phyloP scores from a whole-genome alignment of 2,329 filamentous ascomycete species.

The Ploettnerulaceae sp. region DNA sequence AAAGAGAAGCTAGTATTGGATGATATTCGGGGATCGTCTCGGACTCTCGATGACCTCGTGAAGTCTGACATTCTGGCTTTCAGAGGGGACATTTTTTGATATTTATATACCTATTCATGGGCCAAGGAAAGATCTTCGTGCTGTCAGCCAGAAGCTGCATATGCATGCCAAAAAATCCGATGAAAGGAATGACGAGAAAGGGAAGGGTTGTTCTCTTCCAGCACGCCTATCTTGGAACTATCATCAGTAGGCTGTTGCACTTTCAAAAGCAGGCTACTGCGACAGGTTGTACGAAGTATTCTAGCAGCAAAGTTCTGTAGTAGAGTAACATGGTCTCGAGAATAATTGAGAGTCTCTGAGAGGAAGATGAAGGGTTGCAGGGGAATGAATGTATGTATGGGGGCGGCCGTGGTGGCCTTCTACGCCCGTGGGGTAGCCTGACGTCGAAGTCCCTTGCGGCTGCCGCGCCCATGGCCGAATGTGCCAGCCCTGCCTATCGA shows the following conservation, averaged over 20 bases:
- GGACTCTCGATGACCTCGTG: constrained; percentile 4
- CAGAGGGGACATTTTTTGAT: not conserved
- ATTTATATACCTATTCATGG: constrained; percentile 1
- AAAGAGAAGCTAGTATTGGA: not conserved
- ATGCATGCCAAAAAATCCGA: no score
- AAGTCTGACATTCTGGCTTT: constrained; percentile 11
- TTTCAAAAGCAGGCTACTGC: no score
- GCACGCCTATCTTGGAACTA: no score
- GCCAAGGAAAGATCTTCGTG: not conserved
- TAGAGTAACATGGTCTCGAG: not conserved
- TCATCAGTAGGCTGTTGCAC: no score
- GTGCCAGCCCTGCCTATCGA: no score
- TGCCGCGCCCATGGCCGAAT: no score
- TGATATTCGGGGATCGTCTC: not conserved
- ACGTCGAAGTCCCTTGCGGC: not conserved
- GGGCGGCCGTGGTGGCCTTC: not conserved
- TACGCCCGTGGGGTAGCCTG: not conserved
- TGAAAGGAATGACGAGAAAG: no score
- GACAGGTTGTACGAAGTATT: no score
- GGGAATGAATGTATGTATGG: not conserved
- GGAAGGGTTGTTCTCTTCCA: no score
- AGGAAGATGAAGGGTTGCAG: not conserved
- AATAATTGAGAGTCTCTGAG: not conserved
- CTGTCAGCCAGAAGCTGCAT: no score
- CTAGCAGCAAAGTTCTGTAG: no score